These are phyloP conservation scores for Boletus sp. DNA, from an alignment of 768 basidiomycete genomes.

Conservation along the genomic window DNA sequence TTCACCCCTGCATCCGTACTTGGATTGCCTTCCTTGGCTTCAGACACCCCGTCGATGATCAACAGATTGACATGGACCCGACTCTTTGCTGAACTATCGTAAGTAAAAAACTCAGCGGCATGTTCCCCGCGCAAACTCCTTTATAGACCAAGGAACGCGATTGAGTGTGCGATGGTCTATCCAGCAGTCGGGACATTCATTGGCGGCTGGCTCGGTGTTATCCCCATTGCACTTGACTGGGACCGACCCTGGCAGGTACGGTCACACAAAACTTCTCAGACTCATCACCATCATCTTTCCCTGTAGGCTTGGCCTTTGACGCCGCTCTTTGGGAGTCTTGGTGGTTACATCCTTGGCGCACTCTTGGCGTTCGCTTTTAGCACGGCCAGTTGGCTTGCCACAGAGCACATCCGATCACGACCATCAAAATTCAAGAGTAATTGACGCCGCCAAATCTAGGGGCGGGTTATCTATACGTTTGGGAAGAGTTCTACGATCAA, in stretches of 20 bases:
- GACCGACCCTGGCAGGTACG: constrained; percentile 95
- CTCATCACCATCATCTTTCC: not conserved
- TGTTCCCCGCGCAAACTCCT: not conserved
- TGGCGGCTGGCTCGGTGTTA: constrained; percentile 78
- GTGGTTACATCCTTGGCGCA: constrained; percentile 64
- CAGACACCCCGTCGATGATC: constrained; percentile 42
- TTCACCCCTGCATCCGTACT: constrained; percentile 70
- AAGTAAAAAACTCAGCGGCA: constrained; percentile 33
- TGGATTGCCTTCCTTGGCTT: constrained; percentile 52
- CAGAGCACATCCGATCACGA: constrained; percentile 34
- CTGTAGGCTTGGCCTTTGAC: constrained; percentile 81
- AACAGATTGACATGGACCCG: constrained; percentile 69
- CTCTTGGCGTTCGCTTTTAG: constrained; percentile 50
- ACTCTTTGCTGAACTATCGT: constrained; percentile 82
- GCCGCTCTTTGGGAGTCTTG: constrained; percentile 66
- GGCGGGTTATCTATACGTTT: constrained; percentile 1
- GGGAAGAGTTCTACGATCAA: constrained; percentile 13
- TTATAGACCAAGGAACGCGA: constrained; percentile 51
- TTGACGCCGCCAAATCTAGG: constrained; percentile 10
- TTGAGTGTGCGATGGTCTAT: constrained; percentile 78
- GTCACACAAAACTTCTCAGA: constrained; percentile 5
- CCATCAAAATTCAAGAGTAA: constrained; percentile 21
- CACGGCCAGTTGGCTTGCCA: constrained; percentile 35
- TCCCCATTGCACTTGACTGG: constrained; percentile 94
- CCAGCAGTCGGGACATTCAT: constrained; percentile 68